These are phyloP conservation scores for Blepharisma stoltei DNA, from an alignment of 73 alveolate species.

Conservation along the genomic window DNA sequence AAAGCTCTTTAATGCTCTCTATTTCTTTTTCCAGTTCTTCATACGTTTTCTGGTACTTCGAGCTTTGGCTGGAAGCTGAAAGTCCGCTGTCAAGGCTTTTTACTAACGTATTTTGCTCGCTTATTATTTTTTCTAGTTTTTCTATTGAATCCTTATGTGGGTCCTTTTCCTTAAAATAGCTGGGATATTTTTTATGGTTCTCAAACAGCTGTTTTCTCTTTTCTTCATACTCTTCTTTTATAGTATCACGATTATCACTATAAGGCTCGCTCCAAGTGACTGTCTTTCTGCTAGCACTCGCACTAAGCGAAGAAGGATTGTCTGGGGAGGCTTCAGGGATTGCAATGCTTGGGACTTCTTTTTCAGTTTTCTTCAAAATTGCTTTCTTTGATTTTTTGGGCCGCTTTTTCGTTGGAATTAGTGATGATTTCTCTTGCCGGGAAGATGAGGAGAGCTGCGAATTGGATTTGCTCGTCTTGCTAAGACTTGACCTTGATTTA, in stretches of 20 bases:
- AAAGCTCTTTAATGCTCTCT: neutral
- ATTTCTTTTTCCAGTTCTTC: conserved; percentile 26
- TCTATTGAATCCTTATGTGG: neutral
- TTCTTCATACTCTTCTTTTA: neutral
- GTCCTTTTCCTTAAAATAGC: conserved; percentile 15
- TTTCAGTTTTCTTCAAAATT: neutral
- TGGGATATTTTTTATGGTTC: conserved; percentile 1
- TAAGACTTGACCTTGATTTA: neutral
- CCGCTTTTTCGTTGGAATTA: neutral
- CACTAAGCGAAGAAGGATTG: neutral
- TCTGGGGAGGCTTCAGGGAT: neutral
- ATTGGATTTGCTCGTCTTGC: neutral
- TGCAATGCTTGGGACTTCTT: neutral
- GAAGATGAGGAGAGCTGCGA: neutral
- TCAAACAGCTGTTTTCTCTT: conserved; percentile 20
- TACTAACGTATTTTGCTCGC: neutral
- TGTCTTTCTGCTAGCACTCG: neutral
- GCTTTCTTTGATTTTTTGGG: neutral
- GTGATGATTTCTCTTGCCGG: neutral
- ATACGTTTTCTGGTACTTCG: conserved; percentile 21
- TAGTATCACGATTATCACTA: neutral
- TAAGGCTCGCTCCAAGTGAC: conserved; percentile 20
- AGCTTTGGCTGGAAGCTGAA: conserved; percentile 10
- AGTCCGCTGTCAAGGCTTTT: neutral
- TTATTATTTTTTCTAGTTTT: neutral